These are phyloP conservation scores for Protomyces lactucae-debilis DNA, from an alignment of 1,139 yeast genomes.

Conservation along the genomic window DNA sequence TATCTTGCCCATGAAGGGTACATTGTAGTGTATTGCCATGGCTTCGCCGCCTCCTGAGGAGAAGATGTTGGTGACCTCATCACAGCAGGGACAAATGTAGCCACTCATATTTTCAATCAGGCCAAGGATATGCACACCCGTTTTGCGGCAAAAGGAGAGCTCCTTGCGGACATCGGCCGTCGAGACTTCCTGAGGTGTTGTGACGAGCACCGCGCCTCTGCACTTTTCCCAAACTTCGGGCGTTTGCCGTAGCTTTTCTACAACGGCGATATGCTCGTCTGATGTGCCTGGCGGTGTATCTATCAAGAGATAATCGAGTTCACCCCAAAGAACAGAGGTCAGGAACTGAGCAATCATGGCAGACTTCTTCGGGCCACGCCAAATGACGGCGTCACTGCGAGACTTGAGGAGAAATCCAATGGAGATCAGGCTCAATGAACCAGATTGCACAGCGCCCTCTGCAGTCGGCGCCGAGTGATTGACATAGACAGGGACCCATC, in stretches of 20 bases:
- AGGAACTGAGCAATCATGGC: constrained; percentile 95
- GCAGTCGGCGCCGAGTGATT: constrained; percentile 35
- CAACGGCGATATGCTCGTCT: constrained; percentile 95
- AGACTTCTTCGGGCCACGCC: constrained; percentile 98
- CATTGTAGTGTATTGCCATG: constrained; percentile 55
- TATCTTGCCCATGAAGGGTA: constrained; percentile 74
- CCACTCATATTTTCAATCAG: constrained; percentile 96
- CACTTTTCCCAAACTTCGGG: not conserved
- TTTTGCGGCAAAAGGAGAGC: constrained; percentile 84
- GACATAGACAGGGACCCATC: constrained; percentile 84
- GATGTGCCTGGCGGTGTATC: constrained; percentile 99
- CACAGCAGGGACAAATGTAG: constrained; percentile 88
- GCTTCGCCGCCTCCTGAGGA: constrained; percentile 87
- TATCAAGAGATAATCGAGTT: constrained; percentile 70
- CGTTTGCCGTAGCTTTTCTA: constrained; percentile 60
- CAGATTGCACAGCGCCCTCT: not conserved
- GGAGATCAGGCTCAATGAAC: constrained; percentile 59
- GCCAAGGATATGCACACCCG: constrained; percentile 73
- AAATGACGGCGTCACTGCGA: constrained; percentile 85
- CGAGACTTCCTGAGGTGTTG: constrained; percentile 94
- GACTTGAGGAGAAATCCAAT: constrained; percentile 82
- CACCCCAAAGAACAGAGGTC: constrained; percentile 87
- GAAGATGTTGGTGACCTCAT: constrained; percentile 80
- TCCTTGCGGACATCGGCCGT: constrained; percentile 92
- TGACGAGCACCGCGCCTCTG: constrained; percentile 80